Evolutionary conservation across 306 rosid genomes (phyloP).

Genomic region (Fragaria vesca): DNA sequence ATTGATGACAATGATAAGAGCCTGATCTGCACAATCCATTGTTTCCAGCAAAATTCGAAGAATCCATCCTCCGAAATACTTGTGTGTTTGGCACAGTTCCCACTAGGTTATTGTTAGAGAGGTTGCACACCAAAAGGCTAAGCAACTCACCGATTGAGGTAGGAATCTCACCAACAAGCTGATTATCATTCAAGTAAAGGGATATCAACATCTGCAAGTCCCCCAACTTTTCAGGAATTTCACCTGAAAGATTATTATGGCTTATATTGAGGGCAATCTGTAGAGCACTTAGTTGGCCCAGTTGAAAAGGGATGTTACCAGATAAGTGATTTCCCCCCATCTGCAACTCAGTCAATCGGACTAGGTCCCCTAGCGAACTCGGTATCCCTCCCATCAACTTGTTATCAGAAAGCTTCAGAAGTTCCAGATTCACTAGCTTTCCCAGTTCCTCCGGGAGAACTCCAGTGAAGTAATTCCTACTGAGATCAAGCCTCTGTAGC

Average conservation of each 20-base stretch:
- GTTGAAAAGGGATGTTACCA: constrained; percentile 52
- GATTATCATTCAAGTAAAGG: constrained; percentile 68
- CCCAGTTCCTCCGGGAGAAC: constrained; percentile 57
- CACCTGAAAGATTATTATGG: constrained; percentile 62
- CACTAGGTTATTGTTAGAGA: constrained; percentile 68
- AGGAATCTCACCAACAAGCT: constrained; percentile 75
- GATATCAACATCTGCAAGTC: constrained; percentile 70
- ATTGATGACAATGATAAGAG: constrained; percentile 44
- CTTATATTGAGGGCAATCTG: constrained; percentile 73
- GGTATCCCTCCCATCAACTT: constrained; percentile 58
- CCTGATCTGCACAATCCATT: constrained; percentile 63
- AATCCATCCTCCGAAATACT: constrained; percentile 68
- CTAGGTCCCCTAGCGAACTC: constrained; percentile 49
- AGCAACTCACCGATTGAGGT: constrained; percentile 58
- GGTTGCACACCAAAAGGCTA: constrained; percentile 67
- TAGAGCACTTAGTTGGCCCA: constrained; percentile 55
- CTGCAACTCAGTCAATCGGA: constrained; percentile 57
- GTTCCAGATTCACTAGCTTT: constrained; percentile 69
- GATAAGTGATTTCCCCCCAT: constrained; percentile 72
- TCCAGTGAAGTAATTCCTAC: constrained; percentile 59
- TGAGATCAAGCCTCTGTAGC: constrained; percentile 75
- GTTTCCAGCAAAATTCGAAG: constrained; percentile 69
- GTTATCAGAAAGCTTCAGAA: constrained; percentile 67
- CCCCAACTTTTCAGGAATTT: constrained; percentile 65
- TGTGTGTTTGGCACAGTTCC: constrained; percentile 72